A percentile compares a stretch with the other conserved stretches of the same genome.
Conservation (phyloP, 306 rosid genomes). For the Notholithocarpus densiflorus region DNA sequence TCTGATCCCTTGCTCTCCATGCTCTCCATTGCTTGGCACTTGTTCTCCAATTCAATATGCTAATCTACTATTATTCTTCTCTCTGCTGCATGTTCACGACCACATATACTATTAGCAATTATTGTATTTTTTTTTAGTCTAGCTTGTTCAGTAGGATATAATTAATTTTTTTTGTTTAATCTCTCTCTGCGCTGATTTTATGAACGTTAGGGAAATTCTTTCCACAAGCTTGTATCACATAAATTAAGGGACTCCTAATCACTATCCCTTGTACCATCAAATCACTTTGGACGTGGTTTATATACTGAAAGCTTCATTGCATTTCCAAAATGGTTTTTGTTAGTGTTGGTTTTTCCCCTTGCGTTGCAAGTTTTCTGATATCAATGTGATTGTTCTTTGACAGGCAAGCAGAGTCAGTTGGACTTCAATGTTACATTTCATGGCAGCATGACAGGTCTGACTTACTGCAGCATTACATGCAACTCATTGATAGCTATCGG, state of each 20-base stretch:
- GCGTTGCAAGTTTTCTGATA: not conserved
- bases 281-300: not conserved
- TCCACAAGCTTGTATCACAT: not conserved
- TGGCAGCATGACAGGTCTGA: conserved; percentile 28
- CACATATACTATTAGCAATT: not conserved
- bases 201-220: not conserved
- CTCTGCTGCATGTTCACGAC: not conserved
- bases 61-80: not conserved
- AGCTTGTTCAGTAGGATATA: not conserved
- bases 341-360: not conserved
- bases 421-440: conserved; percentile 17
- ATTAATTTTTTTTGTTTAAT: not conserved
- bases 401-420: conserved; percentile 21
- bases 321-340: not conserved
- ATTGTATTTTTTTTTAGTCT: not conserved
- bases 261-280: not conserved
- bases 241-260: not conserved
- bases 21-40: not conserved
- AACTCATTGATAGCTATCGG: conserved; percentile 16
- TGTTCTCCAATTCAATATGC: not conserved
- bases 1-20: not conserved
- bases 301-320: not conserved
- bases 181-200: not conserved
- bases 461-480: conserved; percentile 3
- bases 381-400: not conserved